Evolutionary conservation across 495 filamentous ascomycete species (phyloP), one percentile per base, ranked within the genome.

Genomic region (Aspergillus haitiensis): DNA sequence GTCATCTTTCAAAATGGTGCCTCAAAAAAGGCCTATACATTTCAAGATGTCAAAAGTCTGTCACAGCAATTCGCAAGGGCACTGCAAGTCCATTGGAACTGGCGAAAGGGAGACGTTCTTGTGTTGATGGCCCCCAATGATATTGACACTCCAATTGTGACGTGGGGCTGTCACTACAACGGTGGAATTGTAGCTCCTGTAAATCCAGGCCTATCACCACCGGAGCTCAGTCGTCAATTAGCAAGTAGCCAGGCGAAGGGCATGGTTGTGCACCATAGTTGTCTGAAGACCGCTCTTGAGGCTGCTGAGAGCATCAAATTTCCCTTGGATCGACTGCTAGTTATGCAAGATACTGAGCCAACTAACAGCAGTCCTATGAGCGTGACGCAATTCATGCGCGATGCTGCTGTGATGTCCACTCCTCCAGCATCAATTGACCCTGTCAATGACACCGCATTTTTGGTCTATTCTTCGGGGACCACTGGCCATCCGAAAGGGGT

Each of bases 401-500:
- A 45, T 46, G 51, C 31, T 0, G 2, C 21, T 5, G 37, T 40
- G 2, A 32, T 5, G 1, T 27, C 55, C 1, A 40, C 32, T 49
- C 55, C 67, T 34, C 67, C 71, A 40, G 68, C 70, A 6, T 49
- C 47, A 65, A 65, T 64, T 59, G 55, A 72, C 12, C 70, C 77
- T 0, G 65, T 64, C 18, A 71, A 68, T 15, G 77, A 80, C 50
- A 66, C 78, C 16, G 64, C 82, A 80, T 92, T 40, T 76, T 72
- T 91, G 54, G 88, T 88, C 51, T 96, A 96, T 69, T 87, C 82
- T 37, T 90, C 86, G 21, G 92, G 92, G 13, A 96, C 92, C 0
- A 95, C 92, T 0, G 92, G 92, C 3, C 71, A 88, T 53, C 91
- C 91, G 1, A 96, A 97, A 70, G 92, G 91, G 3, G 92, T 94